Evolutionary conservation across 1,284 basidiomycete genomes (phyloP).

Genomic region (Naganishia albida): DNA sequence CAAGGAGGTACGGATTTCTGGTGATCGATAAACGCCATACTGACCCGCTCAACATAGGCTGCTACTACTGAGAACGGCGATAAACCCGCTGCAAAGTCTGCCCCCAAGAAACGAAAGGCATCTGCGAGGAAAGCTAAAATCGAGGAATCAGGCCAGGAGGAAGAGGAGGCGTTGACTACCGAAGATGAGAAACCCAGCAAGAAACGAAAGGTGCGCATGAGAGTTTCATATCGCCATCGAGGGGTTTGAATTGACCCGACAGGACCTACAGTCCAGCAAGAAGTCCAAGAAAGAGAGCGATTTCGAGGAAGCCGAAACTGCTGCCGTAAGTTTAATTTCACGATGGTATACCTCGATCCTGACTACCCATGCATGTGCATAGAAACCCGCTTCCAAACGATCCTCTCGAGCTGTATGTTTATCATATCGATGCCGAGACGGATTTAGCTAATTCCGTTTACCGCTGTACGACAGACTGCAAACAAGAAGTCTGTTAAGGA

Average conservation of each 20-base stretch:
- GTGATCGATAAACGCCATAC: background rate
- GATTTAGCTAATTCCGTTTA: background rate
- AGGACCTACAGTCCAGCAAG: slow-evolving; percentile 6
- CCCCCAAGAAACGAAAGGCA: slow-evolving; percentile 28
- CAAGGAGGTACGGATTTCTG: background rate
- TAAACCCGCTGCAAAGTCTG: slow-evolving; percentile 1
- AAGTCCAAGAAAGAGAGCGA: slow-evolving; percentile 15
- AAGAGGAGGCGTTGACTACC: slow-evolving; percentile 19
- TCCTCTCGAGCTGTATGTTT: slow-evolving; percentile 19
- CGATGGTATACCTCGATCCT: too few relatives aligned
- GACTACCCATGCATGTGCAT: too few relatives aligned
- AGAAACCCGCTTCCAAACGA: slow-evolving; percentile 16
- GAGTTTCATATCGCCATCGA: background rate
- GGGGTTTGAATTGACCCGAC: background rate
- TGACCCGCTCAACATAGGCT: background rate
- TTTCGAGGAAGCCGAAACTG: slow-evolving; percentile 7
- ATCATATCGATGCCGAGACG: background rate
- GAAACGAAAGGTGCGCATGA: slow-evolving; percentile 17
- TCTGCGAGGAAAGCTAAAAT: slow-evolving; percentile 14
- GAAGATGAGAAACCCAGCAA: slow-evolving; percentile 23
- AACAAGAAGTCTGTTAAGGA: slow-evolving; percentile 29
- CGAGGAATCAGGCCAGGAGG: slow-evolving; percentile 22
- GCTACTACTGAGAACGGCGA: slow-evolving; percentile 2
- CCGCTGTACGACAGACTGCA: slow-evolving; percentile 8
- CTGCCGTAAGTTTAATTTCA: background rate